Percentiles rank a stretch among this genome's conserved stretches.
Conservation (phyloP, 805 yeast species). For the Yarrowia sp. region DNA sequence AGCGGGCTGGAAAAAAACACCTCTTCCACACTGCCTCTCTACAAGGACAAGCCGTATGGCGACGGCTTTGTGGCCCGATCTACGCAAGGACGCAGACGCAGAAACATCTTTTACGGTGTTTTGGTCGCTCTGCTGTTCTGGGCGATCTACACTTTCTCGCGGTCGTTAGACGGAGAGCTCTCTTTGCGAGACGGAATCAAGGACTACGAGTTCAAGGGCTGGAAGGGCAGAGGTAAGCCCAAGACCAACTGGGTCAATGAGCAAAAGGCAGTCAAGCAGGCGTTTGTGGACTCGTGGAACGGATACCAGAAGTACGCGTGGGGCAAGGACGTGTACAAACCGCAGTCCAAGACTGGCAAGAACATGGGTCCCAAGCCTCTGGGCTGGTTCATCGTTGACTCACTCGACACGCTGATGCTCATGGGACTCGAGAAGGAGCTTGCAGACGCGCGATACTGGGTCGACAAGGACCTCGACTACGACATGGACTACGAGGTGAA, state of each 20-base stretch:
- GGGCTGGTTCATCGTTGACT: constrained; percentile 92
- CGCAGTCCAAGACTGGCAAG: constrained; percentile 57
- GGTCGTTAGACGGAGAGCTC: background rate
- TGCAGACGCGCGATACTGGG: constrained; percentile 68
- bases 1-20: constrained; percentile 2
- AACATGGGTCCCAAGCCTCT: constrained; percentile 80
- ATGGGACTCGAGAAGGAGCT: constrained; percentile 69
- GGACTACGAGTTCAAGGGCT: constrained; percentile 26
- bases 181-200: constrained; percentile 12
- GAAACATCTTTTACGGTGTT: constrained; percentile 45
- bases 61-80: constrained; percentile 8
- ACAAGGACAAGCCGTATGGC: constrained; percentile 51
- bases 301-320: constrained; percentile 74
- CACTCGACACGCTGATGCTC: constrained; percentile 74
- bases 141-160: constrained; percentile 40
- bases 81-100: constrained; percentile 29
- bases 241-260: constrained; percentile 46
- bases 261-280: constrained; percentile 59
- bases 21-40: constrained; percentile 44
- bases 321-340: constrained; percentile 79
- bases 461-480: constrained; percentile 63
- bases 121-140: constrained; percentile 44
- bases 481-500: constrained; percentile 72
- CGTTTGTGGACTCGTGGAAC: constrained; percentile 72
- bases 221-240: constrained; percentile 24